Conservation (phyloP, 805 yeast genomes). For the Brettanomyces naardenensis region DNA sequence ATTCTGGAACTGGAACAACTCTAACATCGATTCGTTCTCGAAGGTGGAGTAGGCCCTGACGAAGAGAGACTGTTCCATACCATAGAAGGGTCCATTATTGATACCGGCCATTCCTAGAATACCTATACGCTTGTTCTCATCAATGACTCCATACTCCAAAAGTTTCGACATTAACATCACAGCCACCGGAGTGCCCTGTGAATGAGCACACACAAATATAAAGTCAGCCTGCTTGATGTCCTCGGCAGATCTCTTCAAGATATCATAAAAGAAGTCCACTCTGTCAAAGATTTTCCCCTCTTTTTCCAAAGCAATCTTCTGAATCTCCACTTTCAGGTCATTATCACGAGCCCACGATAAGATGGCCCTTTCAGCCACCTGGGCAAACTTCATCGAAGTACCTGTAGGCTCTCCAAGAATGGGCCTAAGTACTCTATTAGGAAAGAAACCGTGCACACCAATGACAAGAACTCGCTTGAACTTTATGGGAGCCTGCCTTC, state of each 20-base stretch:
- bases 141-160: conserved; percentile 49
- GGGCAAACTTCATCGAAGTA: conserved; percentile 83
- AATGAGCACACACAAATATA: conserved; percentile 87
- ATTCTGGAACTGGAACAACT: conserved; percentile 82
- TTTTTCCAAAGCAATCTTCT: conserved; percentile 86
- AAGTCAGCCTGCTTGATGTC: conserved; percentile 55
- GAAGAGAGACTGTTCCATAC: conserved; percentile 75
- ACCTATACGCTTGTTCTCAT: conserved; percentile 45
- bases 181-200: conserved; percentile 94
- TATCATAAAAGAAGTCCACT: conserved; percentile 69
- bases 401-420: conserved; percentile 95
- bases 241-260: conserved; percentile 57
- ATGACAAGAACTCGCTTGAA: conserved; percentile 64
- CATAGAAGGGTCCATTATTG: conserved; percentile 89
- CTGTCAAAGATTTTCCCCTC: conserved; percentile 88
- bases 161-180: conserved; percentile 69
- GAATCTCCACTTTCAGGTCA: conserved; percentile 45
- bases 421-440: conserved; percentile 76
- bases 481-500: conserved; percentile 14
- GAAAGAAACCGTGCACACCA: conserved; percentile 97
- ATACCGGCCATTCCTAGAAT: conserved; percentile 93
- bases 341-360: conserved; percentile 54
- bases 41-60: conserved; percentile 86
- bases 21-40: conserved; percentile 80
- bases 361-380: conserved; percentile 79